Conservation (phyloP, 129 eudicot genomes). For the Solidago caesia region DNA sequence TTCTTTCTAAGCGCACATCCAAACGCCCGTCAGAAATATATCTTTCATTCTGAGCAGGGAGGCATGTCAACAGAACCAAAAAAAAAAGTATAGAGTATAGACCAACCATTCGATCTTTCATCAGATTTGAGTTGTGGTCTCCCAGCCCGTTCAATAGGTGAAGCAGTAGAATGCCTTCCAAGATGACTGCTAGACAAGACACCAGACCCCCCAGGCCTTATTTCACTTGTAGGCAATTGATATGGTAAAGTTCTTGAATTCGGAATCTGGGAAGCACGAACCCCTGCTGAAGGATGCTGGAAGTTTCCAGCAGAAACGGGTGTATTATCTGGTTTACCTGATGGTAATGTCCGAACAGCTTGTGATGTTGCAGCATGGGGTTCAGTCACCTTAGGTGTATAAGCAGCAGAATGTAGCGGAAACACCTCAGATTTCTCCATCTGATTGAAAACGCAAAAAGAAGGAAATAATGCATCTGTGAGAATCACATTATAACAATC, state of each 20-base stretch:
- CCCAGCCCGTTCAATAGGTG: background rate
- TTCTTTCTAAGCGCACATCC: too few species aligned
- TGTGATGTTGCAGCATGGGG: background rate
- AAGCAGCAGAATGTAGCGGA: background rate
- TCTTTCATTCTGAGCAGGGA: too few species aligned
- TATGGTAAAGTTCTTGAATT: constrained; percentile 1
- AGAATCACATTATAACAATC: background rate
- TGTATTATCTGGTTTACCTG: background rate
- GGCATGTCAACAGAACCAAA: background rate
- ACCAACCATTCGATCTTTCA: background rate
- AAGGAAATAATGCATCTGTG: background rate
- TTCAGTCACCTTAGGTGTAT: constrained; percentile 6
- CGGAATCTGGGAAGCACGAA: background rate
- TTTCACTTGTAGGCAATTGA: constrained; percentile 14
- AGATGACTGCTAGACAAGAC: constrained; percentile 12
- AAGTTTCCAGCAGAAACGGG: background rate
- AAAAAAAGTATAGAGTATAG: background rate
- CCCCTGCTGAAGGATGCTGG: background rate
- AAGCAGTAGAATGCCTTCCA: constrained; percentile 2
- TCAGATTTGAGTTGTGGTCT: background rate
- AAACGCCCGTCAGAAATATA: too few species aligned
- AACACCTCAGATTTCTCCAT: constrained; percentile 8
- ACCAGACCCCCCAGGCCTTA: background rate
- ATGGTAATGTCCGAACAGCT: background rate
- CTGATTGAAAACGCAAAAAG: background rate